Evolutionary conservation across 2,329 filamentous ascomycete genomes (phyloP), one percentile per base, ranked within the genome.

Genomic region (Ophiostoma ulmi): DNA sequence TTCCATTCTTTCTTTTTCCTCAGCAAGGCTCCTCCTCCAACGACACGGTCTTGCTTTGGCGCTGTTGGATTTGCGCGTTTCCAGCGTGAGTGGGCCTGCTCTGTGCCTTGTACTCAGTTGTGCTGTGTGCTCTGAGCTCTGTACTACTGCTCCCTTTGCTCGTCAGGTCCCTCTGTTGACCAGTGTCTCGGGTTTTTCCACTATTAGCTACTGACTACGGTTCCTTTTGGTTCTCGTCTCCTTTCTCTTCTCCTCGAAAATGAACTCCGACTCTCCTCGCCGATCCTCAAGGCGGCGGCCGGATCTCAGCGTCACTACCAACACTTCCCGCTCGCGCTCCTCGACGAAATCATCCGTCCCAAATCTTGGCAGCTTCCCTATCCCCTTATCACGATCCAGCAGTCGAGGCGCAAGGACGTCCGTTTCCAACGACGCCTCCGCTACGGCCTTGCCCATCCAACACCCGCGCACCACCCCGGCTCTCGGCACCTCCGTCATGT

Each of bases 241-340:
- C 26, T 36, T 39, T 35, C 14, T 26, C 26, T 36, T 31, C n/a
- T 64, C 70, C 44, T 44, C 41, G 35, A 69, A 44, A 48, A 71
- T 71, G 72, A 64, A 71, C 44, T 20, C 36, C 63, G 35, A 64
- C 61, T 44, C 63, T 58, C 66, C 72, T 22, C 73, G 71, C 69
- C 73, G 73, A 64, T 70, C 71, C 44, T 72, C 70, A 44, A 72
- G 77, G 69, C 77, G 77, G 48, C 78, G 78, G 39, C 79, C 80
- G 52, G 79, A 81, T 70, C 76, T 80, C 69, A 80, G 78, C 74
- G 77, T 80, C 72, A 78, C 79, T 72, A 79, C 77, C 39, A 75
- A 79, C 72, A 79, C 77, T 36, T 75, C 76, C 69, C 72, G 69
- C 61, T 52, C 74, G 31, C 73, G 67, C 41, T 70, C 73, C 38